Conservation (phyloP, 2,329 filamentous ascomycete species). For the Pseudogymnoascus sp. region DNA sequence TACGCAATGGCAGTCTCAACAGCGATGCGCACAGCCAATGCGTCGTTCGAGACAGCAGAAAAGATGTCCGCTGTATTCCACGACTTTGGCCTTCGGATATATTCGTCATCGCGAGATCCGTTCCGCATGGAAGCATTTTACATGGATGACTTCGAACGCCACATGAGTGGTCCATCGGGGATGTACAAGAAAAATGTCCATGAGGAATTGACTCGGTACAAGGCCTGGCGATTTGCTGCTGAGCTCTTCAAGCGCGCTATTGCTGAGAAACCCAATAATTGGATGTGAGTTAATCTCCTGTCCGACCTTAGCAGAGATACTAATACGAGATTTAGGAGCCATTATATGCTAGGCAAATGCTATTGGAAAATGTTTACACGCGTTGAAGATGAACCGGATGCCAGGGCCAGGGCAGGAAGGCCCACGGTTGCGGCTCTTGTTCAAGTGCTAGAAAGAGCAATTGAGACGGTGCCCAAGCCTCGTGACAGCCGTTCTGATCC, state of each 20-base stretch:
- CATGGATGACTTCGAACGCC: slow-evolving; percentile 53
- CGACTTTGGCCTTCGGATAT: slow-evolving; percentile 62
- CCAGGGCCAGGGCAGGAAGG: slow-evolving; percentile 28
- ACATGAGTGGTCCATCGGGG: slow-evolving; percentile 46
- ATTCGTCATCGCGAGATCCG: slow-evolving; percentile 61
- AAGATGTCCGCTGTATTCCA: slow-evolving; percentile 59
- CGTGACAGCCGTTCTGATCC: slow-evolving; percentile 55
- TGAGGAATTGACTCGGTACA: slow-evolving; percentile 48
- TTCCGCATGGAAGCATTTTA: slow-evolving; percentile 61
- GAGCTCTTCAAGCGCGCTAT: slow-evolving; percentile 54
- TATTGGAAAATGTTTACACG: slow-evolving; percentile 62
- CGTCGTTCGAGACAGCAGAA: slow-evolving; percentile 43
- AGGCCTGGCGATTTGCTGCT: slow-evolving; percentile 59
- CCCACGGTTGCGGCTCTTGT: slow-evolving; percentile 41
- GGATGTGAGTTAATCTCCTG: slow-evolving; percentile 44
- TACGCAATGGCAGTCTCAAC: slow-evolving; percentile 60
- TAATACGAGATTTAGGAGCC: slow-evolving; percentile 38
- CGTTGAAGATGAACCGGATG: slow-evolving; percentile 34
- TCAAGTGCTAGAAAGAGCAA: slow-evolving; percentile 49
- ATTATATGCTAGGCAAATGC: slow-evolving; percentile 66
- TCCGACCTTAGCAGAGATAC: neutral
- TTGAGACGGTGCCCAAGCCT: slow-evolving; percentile 53
- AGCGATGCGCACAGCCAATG: slow-evolving; percentile 49
- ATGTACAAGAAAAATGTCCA: slow-evolving; percentile 54
- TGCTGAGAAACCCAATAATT: slow-evolving; percentile 50